Evolutionary conservation across 306 rosid genomes (phyloP), one percentile per base, ranked within the genome.

Genomic region (Arachis stenosperma): DNA sequence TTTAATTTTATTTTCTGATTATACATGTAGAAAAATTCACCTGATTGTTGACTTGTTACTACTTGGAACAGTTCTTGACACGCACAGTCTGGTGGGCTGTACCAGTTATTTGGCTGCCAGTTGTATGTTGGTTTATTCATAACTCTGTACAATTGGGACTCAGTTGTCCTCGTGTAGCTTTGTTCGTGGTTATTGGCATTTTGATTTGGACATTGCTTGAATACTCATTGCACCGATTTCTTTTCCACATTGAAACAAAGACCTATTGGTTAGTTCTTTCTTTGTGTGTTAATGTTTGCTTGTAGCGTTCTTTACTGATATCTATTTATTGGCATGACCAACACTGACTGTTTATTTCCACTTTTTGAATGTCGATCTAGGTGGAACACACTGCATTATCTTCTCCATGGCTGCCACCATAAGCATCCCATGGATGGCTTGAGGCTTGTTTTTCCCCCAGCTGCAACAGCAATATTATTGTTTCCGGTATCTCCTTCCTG

Each of bases 401-500:
- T 95, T 70, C 85, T 95, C 58, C 99, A 95, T 75, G 99, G 99
- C 67, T 91, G 97, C 85, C 99, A 95, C 79, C 99, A 91, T 79
- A 95, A 95, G 79, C 98, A 95, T 73, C 99, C 99, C 8, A 95
- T 91, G 98, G 99, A 95, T 71, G 87, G 98, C 59, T 78, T 95
- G 84, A 86, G 99, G 67, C 99, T 95, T 63, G 99, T 95, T 78
- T 91, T 95, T 29, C 99, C 99, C 70, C 99, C 99, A 2, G 68
- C 96, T 73, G 98, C 92, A 53, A 88, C 99, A 9, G 96, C 97
- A 75, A 37, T 90, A 77, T 79, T 95, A 56, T 79, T 83, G 54
- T 6, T 85, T 13, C 98, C 98, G 14, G 99, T 95, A 87, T 67
- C 82, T 75, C 62, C 56, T 59, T 52, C 74, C 47, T 69, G n/a